These are phyloP conservation scores for Pseudohalonectria lignicola DNA, from an alignment of 2,329 filamentous ascomycete genomes.

Conservation along the genomic window DNA sequence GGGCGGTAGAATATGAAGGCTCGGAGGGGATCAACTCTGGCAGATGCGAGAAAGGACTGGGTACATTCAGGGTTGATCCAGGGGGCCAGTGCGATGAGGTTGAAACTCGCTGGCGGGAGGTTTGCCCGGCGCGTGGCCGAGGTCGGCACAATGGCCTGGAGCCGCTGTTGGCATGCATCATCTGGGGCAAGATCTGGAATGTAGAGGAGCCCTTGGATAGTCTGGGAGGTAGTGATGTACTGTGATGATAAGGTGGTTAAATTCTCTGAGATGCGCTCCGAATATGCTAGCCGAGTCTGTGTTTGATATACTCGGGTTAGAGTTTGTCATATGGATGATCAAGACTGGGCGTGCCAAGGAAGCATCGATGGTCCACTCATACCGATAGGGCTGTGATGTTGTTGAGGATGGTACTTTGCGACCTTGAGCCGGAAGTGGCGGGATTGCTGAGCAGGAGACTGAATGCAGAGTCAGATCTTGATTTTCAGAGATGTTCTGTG, in stretches of 20 bases:
- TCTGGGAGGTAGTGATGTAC: conserved; percentile 40
- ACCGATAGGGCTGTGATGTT: conserved; percentile 48
- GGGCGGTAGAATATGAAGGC: conserved; percentile 55
- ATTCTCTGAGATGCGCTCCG: conserved; percentile 39
- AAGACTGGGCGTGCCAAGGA: too few species aligned
- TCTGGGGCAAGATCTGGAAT: conserved; percentile 56
- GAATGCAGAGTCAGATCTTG: not conserved
- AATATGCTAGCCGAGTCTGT: conserved; percentile 37
- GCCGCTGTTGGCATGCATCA: conserved; percentile 52
- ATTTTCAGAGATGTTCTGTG: not conserved
- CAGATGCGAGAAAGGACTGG: conserved; percentile 55
- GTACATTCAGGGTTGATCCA: conserved; percentile 73
- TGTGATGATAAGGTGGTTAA: conserved; percentile 69
- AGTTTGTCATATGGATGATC: too few species aligned
- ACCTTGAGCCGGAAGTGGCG: conserved; percentile 37
- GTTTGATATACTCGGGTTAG: too few species aligned
- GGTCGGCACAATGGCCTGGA: conserved; percentile 54
- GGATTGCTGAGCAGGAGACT: conserved; percentile 53
- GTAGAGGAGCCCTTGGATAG: conserved; percentile 73
- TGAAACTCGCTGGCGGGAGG: conserved; percentile 58
- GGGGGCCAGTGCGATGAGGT: conserved; percentile 72
- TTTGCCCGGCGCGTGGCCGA: conserved; percentile 67
- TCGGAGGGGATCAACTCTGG: conserved; percentile 46
- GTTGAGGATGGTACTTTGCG: conserved; percentile 41
- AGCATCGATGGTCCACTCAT: too few species aligned